Conservation (phyloP, 805 yeast species). For the Barnettozyma californica region DNA sequence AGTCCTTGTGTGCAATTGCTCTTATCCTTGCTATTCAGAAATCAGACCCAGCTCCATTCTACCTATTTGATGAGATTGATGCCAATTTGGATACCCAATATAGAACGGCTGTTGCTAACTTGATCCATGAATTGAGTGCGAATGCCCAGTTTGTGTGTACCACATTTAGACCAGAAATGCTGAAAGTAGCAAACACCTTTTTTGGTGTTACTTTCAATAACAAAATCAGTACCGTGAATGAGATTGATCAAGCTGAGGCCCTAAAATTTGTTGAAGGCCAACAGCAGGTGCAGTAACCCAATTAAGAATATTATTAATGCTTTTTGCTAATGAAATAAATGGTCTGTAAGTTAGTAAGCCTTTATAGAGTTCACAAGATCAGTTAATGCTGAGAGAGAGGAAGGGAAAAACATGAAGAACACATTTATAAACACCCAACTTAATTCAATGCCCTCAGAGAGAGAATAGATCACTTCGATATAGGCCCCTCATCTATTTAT, state of each 20-base stretch:
- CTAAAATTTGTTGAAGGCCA: conserved; percentile 78
- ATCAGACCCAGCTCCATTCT: conserved; percentile 97
- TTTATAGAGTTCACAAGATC: too few relatives aligned
- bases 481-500: too few relatives aligned
- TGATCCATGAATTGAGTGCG: conserved; percentile 59
- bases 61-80: conserved; percentile 93
- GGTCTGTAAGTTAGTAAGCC: too few relatives aligned
- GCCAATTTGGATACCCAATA: conserved; percentile 93
- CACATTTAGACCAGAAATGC: conserved; percentile 90
- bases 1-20: conserved; percentile 93
- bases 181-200: conserved; percentile 78
- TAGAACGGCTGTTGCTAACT: conserved; percentile 76
- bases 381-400: too few relatives aligned
- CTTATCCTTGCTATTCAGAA: conserved; percentile 88
- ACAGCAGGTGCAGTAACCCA: conserved; percentile 23
- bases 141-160: conserved; percentile 93
- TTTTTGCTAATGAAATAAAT: too few relatives aligned
- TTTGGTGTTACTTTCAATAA: conserved; percentile 83
- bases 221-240: conserved; percentile 73
- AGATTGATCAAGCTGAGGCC: conserved; percentile 69
- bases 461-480: too few relatives aligned
- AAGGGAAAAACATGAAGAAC: too few relatives aligned
- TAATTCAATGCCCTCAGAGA: too few relatives aligned
- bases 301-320: not conserved
- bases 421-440: too few relatives aligned